Evolutionary conservation across 306 rosid species (phyloP), one percentile per base, ranked within the genome.

Genomic region (Rosa persica): DNA sequence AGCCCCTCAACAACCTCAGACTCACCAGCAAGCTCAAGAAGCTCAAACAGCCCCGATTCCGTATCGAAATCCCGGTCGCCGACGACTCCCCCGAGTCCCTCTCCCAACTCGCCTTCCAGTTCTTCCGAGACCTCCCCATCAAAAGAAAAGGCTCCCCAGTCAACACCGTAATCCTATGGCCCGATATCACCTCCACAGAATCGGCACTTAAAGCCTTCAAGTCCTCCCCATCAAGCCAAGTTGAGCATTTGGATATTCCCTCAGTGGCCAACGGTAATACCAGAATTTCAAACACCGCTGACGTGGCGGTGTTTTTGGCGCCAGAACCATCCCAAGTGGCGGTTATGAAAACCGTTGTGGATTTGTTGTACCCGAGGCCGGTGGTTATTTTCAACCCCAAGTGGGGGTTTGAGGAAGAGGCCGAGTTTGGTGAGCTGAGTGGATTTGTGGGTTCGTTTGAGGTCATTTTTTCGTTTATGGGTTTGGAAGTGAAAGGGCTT

Each of bases 321-420:
- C 96, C 92, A 54, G 92, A 90, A 75, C 79, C 84, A 47, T 85
- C 91, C 4, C 87, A 86, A 39, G 76, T 93, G 84, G 84, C 75
- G n/a, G 42, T 67, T 47, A 15, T 89, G 76, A 89, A 86, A 74
- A 70, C 44, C 46, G 85, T 86, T 49, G 57, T 86, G n/a, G 97
- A 93, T 22, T 73, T 34, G 11, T 70, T 89, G 76, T 84, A 79
- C 71, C 94, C 99, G 15, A 91, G 89, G 86, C 99, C 94, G 9
- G 93, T 89, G 85, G 93, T 91, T 82, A 73, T 90, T 78, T 87
- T 96, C 72, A 91, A 93, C 76, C 99, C 97, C 67, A 90, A 74
- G 76, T 96, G 98, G 96, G 86, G 74, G 22, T 91, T 86, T 84
- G 92, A 96, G 84, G 99, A 93, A 34, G 98, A 90, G 87, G 67